phyloP scores from a whole-genome alignment of 2,329 filamentous ascomycete species.

The Epichloe hybrida region DNA sequence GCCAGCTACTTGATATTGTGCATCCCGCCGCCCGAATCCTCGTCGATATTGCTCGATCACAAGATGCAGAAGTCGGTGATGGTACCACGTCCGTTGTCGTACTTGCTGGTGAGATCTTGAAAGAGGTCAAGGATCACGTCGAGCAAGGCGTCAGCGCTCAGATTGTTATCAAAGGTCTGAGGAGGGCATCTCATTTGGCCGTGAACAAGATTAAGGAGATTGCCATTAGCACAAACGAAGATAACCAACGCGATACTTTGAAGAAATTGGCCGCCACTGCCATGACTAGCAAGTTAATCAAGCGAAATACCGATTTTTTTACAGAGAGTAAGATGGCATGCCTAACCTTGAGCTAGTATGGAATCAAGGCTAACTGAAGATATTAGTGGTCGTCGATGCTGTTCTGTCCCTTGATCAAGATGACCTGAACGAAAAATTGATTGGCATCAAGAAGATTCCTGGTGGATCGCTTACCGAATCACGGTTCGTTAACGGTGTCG shows the following conservation, averaged over 20 bases:
- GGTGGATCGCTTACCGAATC: conserved; percentile 94
- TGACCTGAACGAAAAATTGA: conserved; percentile 93
- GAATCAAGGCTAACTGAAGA: conserved; percentile 13
- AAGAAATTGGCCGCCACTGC: conserved; percentile 83
- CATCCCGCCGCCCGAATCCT: conserved; percentile 95
- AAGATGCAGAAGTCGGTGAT: conserved; percentile 97
- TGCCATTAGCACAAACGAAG: conserved; percentile 70
- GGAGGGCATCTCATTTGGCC: conserved; percentile 76
- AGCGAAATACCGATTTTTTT: conserved; percentile 93
- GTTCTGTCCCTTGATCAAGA: conserved; percentile 92
- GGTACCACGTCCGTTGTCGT: conserved; percentile 97
- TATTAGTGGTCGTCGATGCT: conserved; percentile 86
- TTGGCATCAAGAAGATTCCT: conserved; percentile 96
- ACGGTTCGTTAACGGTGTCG: conserved; percentile 92
- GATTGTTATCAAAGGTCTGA: conserved; percentile 90
- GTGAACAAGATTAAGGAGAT: conserved; percentile 99
- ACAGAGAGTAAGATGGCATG: conserved; percentile 62
- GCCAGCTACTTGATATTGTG: conserved; percentile 72
- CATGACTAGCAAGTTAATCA: conserved; percentile 99
- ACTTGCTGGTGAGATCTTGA: conserved; percentile 90
- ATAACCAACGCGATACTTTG: conserved; percentile 75
- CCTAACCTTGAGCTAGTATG: neutral
- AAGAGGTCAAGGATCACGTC: conserved; percentile 91
- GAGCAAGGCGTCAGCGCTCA: conserved; percentile 96
- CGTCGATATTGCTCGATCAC: conserved; percentile 94